A percentile compares a stretch with the other conserved stretches of the same genome.
These are phyloP conservation scores for Diaporthe sp. DNA, from an alignment of 2,329 filamentous ascomycete species.

Conservation along the genomic window DNA sequence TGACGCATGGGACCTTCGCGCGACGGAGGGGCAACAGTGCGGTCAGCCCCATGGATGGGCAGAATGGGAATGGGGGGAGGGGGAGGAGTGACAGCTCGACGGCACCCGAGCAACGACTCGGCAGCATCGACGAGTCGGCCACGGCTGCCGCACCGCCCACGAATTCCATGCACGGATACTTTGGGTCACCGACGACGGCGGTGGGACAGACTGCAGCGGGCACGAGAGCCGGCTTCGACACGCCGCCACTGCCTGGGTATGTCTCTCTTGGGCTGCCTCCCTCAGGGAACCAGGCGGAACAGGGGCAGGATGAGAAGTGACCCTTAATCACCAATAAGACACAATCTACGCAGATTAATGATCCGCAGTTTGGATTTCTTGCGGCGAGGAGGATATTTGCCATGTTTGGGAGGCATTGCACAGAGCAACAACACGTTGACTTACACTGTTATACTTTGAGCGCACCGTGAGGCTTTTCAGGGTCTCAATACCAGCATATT, in stretches of 20 bases:
- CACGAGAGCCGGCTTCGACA: conserved; percentile 41
- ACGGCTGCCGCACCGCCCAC: conserved; percentile 47
- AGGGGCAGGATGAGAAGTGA: conserved; percentile 2
- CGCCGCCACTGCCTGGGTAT: conserved; percentile 38
- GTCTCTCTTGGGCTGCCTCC: conserved; percentile 18
- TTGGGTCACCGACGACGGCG: conserved; percentile 57
- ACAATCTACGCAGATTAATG: neutral
- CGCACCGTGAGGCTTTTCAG: conserved; percentile 10
- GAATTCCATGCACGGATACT: conserved; percentile 59
- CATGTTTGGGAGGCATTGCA: neutral
- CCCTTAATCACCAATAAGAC: too few species aligned
- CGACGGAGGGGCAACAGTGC: conserved; percentile 49
- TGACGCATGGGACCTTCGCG: conserved; percentile 18
- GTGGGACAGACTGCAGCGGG: conserved; percentile 59
- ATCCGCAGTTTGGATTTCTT: neutral
- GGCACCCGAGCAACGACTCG: conserved; percentile 45
- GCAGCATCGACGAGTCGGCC: conserved; percentile 56
- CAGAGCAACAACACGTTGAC: neutral
- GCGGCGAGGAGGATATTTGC: neutral
- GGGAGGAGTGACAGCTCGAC: conserved; percentile 45
- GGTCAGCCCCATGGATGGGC: conserved; percentile 44
- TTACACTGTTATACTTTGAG: neutral
- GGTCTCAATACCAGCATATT: conserved; percentile 13
- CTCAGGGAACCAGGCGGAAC: neutral
- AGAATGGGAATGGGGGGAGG: conserved; percentile 38